Base-by-base conservation (phyloP, 305 asterid genomes). In the Withania somnifera region DNA sequence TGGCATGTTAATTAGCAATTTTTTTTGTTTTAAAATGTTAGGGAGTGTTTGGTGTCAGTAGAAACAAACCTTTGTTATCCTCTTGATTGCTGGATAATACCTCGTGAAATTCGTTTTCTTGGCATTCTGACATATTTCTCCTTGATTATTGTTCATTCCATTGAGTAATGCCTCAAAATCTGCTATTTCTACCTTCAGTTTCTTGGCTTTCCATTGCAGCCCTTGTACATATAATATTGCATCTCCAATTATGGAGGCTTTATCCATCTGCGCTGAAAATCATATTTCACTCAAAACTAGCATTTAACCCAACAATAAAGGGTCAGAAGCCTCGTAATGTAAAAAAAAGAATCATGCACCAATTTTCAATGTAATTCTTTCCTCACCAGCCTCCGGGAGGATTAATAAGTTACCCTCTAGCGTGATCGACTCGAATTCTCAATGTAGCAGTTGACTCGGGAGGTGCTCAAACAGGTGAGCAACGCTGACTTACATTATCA, bases 201-300 rank as follows among this genome's bases (percentile, higher is more conserved):
- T 87, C 85, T 84, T 92, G 0, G 93, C 92, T 83, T 89, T 90
- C 87, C 19, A 84, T 89, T 95, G 97, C 85, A 95, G 79, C 4
- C 88, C 94, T 89, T 92, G 95, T 24, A 95, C 87, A 34, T 95
- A 94, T 38, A 58, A 56, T 76, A 90, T 91, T 0, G 98, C 96
- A 79, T 95, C 98, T 17, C 93, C 99, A 8, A 94, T 89, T 38
- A 95, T 95, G 7, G 98, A 95, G 63, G 98, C 98, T 85, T 91
- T 93, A 60, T 95, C 98, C 98, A 95, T 93, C 98, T 95, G 80
- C 28, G 5, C 1, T 24, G 7, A 26, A 1, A 47, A 73, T 45
- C 20, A n/a, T 26, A 22, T 22, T 13, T 73, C 42, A 47, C 7
- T 63, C 45, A 63, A n/a, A 63, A 30, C 14, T 15, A 30, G 7